Base-by-base conservation (phyloP, 169 alveolate species). In the Cryptosporidium viatorum region DNA sequence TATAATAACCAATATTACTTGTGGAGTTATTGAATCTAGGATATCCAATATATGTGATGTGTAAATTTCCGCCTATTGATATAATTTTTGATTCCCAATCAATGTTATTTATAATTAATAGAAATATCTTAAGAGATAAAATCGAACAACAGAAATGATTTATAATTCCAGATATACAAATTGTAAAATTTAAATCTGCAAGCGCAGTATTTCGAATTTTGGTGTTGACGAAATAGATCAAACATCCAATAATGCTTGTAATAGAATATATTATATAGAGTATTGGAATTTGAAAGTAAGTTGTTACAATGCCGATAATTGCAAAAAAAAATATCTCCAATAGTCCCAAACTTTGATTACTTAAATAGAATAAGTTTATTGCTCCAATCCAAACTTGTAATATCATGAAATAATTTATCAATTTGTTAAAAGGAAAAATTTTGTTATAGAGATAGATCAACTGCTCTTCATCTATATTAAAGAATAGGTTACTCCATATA, bases 131-230 rank as follows among this genome's bases (percentile, higher is more conserved):
- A 3, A 75, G 14, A 21, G 89, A 60, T 37, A 80, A 29, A n/a
- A 80, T 35, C 10, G 89, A 59, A 23, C 89, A 80, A 33, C 80
- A 39, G 3, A 59, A 60, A 62, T 45, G 29, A 31, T 29, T 35
- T 14, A 43, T 62, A 29, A 59, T 50, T 41, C 23, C 89, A 41
- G 74, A 21, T 26, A 80, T 80, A 29, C 21, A 62, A 29, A 39
- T 80, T n/a, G 62, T 41, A 80, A 12, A 37, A 41, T 21, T 14
- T 23, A 80, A 31, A 65, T 75, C 73, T 39, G 86, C 37, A 75
- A 75, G 26, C 26, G 41, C 14, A 39, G 62, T 29, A 16, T 39
- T 18, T 3, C 6, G 58, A 35, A 23, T 16, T 39, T 3, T 18
- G 7, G 70, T 65, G 18, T 62, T 43, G n/a, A 39, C 9, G 8